Evolutionary conservation across 805 yeast genomes (phyloP).

Genomic region (Kockiozyma suomiensis): DNA sequence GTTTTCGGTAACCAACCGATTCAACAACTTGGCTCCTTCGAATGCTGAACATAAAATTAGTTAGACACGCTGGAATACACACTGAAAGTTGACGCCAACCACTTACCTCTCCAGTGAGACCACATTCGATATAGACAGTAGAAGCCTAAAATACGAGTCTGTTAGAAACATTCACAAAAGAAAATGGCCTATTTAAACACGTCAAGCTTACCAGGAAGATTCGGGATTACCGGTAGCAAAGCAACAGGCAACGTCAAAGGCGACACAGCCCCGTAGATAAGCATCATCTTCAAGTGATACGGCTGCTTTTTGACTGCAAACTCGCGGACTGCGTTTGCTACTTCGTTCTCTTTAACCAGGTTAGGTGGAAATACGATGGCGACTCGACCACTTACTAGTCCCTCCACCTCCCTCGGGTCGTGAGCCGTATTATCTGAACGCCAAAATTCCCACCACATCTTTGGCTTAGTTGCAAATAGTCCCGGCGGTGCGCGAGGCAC

Average conservation of each 20-base stretch:
- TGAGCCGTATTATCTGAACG: constrained; percentile 49
- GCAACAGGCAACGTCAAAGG: constrained; percentile 84
- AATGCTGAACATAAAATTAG: constrained; percentile 49
- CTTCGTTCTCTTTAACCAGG: constrained; percentile 44
- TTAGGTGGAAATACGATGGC: constrained; percentile 36
- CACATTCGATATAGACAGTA: constrained; percentile 79
- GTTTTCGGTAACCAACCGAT: constrained; percentile 53
- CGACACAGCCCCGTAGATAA: constrained; percentile 57
- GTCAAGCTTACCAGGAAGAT: constrained; percentile 66
- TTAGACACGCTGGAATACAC: background rate
- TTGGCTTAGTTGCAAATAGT: constrained; percentile 7
- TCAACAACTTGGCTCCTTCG: constrained; percentile 70
- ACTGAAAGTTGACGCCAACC: background rate
- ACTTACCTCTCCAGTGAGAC: constrained; percentile 64
- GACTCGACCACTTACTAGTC: constrained; percentile 19
- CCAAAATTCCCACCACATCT: constrained; percentile 45
- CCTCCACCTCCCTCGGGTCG: constrained; percentile 38
- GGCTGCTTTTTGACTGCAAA: constrained; percentile 51
- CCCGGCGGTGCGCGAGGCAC: constrained; percentile 60
- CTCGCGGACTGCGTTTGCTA: constrained; percentile 46
- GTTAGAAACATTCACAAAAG: no score
- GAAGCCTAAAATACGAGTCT: constrained; percentile 47
- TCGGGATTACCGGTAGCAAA: constrained; percentile 82
- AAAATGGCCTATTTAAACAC: no score
- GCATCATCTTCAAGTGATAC: constrained; percentile 59